Evolutionary conservation across 805 yeast genomes (phyloP).

Genomic region (Metschnikowia similis): DNA sequence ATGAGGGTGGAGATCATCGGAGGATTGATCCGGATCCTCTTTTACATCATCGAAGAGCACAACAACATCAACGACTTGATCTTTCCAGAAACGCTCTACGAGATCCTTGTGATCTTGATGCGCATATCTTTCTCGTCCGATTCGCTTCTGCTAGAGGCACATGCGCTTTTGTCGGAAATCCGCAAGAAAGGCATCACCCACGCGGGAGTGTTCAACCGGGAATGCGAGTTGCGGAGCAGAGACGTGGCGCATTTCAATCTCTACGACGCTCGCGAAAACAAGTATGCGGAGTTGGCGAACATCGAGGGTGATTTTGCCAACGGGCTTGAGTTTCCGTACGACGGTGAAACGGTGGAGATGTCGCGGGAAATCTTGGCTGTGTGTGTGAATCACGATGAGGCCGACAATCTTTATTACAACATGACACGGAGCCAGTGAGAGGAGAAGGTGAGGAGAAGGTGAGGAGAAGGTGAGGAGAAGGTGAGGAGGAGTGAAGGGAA

Average conservation of each 20-base stretch:
- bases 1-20: slow-evolving; percentile 39
- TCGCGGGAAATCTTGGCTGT: slow-evolving; percentile 68
- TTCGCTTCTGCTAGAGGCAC: slow-evolving; percentile 36
- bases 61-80: slow-evolving; percentile 30
- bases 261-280: slow-evolving; percentile 6
- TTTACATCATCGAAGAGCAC: slow-evolving; percentile 33
- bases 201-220: slow-evolving; percentile 39
- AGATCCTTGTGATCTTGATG: slow-evolving; percentile 48
- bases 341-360: slow-evolving; percentile 58
- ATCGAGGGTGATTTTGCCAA: slow-evolving; percentile 45
- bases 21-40: slow-evolving; percentile 35
- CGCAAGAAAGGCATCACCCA: slow-evolving; percentile 27
- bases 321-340: slow-evolving; percentile 61
- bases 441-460: neutral
- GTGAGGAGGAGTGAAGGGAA: too few species aligned
- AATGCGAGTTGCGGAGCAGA: slow-evolving; percentile 41
- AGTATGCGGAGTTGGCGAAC: slow-evolving; percentile 22
- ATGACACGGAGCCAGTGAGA: slow-evolving; percentile 39
- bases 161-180: slow-evolving; percentile 30
- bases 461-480: neutral
- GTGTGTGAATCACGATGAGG: slow-evolving; percentile 71
- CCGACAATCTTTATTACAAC: slow-evolving; percentile 66
- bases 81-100: slow-evolving; percentile 40
- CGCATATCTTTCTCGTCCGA: slow-evolving; percentile 49
- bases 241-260: slow-evolving; percentile 30